Percentiles rank a stretch among this genome's conserved stretches.
phyloP scores from a whole-genome alignment of 2,329 filamentous ascomycete genomes.

The Fusarium bactridioides region DNA sequence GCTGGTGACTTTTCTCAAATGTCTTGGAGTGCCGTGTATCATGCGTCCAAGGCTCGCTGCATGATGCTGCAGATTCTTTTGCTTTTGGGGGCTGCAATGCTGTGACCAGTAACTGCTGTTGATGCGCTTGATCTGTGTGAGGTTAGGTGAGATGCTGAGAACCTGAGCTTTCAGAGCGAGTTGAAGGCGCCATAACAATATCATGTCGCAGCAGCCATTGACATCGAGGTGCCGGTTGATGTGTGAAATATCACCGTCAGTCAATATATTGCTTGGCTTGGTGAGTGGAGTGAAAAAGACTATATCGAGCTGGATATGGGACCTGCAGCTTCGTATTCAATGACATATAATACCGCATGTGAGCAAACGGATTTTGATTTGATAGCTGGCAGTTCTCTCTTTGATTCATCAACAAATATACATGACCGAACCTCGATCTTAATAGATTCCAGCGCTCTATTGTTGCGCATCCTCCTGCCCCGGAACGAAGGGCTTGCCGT shows the following conservation, averaged over 20 bases:
- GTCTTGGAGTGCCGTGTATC: conserved; percentile 15
- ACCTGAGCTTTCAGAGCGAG: too few species aligned
- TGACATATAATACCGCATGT: neutral
- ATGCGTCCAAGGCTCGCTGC: conserved; percentile 9
- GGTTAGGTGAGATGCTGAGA: neutral
- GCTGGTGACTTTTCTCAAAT: neutral
- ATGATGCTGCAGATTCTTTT: neutral
- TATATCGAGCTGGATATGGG: neutral
- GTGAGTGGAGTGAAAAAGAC: neutral
- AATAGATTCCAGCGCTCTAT: conserved; percentile 37
- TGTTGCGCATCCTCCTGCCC: conserved; percentile 48
- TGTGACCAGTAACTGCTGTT: neutral
- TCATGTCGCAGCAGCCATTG: neutral
- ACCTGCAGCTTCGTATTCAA: neutral
- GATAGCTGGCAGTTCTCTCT: conserved; percentile 33
- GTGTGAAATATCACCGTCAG: neutral
- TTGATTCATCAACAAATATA: conserved; percentile 46
- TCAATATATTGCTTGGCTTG: neutral
- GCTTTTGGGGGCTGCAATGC: neutral
- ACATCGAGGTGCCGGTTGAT: neutral
- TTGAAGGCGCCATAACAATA: neutral
- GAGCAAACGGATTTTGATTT: conserved; percentile 16
- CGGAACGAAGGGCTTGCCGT: conserved; percentile 54
- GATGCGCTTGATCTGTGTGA: neutral
- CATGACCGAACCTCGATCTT: conserved; percentile 39